phyloP scores from a whole-genome alignment of 345 rosid genomes.

The Salix caprea region DNA sequence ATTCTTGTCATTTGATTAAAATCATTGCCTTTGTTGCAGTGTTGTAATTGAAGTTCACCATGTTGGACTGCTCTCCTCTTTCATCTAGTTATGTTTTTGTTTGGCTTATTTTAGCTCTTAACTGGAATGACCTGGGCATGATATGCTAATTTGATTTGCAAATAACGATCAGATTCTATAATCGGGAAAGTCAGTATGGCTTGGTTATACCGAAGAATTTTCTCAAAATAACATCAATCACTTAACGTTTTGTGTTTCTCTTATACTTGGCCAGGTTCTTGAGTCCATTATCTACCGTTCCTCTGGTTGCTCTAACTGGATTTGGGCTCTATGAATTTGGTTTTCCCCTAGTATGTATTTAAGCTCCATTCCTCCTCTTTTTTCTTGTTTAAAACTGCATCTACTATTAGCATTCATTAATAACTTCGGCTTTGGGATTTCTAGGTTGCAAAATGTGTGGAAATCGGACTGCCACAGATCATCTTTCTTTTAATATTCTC shows the following conservation, averaged over 20 bases:
- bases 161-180: not conserved
- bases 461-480: constrained; percentile 87
- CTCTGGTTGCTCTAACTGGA: constrained; percentile 83
- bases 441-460: constrained; percentile 86
- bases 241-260: not conserved
- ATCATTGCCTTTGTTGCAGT: not conserved
- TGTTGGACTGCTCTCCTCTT: not conserved
- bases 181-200: not conserved
- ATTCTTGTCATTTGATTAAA: not conserved
- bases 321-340: constrained; percentile 93
- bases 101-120: not conserved
- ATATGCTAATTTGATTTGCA: not conserved
- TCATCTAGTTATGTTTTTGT: not conserved
- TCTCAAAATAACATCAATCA: not conserved
- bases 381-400: constrained; percentile 2
- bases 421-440: constrained; percentile 17
- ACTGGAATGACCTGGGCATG: not conserved
- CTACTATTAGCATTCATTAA: not conserved
- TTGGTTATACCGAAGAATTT: not conserved
- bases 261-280: constrained; percentile 46
- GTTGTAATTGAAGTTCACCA: not conserved
- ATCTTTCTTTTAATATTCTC: constrained; percentile 72
- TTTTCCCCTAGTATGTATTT: constrained; percentile 70
- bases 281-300: constrained; percentile 90
- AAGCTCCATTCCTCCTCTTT: not conserved